Evolutionary conservation across 352 stramenopile species (phyloP), one percentile per base, ranked within the genome.

Genomic region (Chrysophaeum taylorii): DNA sequence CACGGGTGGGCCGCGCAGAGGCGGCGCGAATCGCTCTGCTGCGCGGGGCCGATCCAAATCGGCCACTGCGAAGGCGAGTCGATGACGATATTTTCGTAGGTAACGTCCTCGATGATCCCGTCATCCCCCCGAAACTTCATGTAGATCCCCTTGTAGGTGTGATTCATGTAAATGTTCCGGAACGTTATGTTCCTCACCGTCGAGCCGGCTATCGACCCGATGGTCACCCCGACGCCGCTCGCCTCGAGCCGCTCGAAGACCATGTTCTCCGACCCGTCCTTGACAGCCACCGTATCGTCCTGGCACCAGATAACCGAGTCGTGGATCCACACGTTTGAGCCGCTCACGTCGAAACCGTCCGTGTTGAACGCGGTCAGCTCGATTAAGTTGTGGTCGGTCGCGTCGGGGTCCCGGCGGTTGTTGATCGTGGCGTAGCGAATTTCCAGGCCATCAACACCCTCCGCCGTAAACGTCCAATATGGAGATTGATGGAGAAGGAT

Each of bases 331-430:
- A 85, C 71, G 61, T 85, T 72, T 27, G 72, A 67, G 37, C 78
- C 79, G 43, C 79, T 72, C 25, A 85, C 43, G 64, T 85, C 79
- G 57, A 85, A 83, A 4, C 79, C 79, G 67, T 85, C 79, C 18
- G 79, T 85, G 69, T 85, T 85, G 71, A 85, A 85, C 0, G 79
- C 79, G 14, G 73, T 71, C 29, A 85, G 39, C 39, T 85, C 79
- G n/a, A 84, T 35, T 9, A 82, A 52, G 1, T 38, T 57, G 63
- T 85, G 79, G 0, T 45, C 70, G 64, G 76, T 38, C 25, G 68
- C 43, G 38, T 76, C 35, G 21, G 76, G n/a, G n/a, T n/a, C 82
- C 1, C 76, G 42, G n/a, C 76, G 43, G 0, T 70, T 70, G 27
- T 69, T 33, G 0, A 84, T 79, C 18, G 75, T 70, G 41, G 27